Evolutionary conservation across 805 yeast species (phyloP).

Genomic region (Debaryomyces castellii): DNA sequence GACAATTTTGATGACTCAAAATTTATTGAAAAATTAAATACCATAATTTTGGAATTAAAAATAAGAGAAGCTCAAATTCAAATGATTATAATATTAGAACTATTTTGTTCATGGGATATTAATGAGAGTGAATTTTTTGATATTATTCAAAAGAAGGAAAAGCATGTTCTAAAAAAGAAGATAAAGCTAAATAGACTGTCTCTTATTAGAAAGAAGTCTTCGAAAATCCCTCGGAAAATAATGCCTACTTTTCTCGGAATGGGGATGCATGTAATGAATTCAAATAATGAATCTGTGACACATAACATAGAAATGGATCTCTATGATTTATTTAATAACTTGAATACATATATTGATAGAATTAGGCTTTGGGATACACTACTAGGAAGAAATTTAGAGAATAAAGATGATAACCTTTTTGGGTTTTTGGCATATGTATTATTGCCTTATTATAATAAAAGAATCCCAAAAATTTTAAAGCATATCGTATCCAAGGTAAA

Average conservation of each 20-base stretch:
- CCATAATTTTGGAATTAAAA: slow-evolving; percentile 42
- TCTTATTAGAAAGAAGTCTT: slow-evolving; percentile 19
- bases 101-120: slow-evolving; percentile 32
- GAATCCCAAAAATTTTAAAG: slow-evolving; percentile 46
- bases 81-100: slow-evolving; percentile 46
- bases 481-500: slow-evolving; percentile 48
- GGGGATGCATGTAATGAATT: slow-evolving; percentile 21
- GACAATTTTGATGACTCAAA: background rate
- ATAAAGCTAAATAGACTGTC: slow-evolving; percentile 18
- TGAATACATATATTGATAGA: slow-evolving; percentile 51
- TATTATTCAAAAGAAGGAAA: slow-evolving; percentile 23
- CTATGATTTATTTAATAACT: slow-evolving; percentile 17
- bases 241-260: slow-evolving; percentile 45
- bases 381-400: slow-evolving; percentile 26
- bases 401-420: slow-evolving; percentile 37
- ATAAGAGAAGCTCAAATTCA: slow-evolving; percentile 59
- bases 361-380: slow-evolving; percentile 55
- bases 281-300: background rate
- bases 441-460: slow-evolving; percentile 52
- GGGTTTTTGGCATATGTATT: slow-evolving; percentile 54
- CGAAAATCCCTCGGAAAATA: slow-evolving; percentile 21
- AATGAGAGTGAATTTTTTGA: slow-evolving; percentile 37
- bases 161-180: slow-evolving; percentile 21
- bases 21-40: slow-evolving; percentile 19
- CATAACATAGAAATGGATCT: slow-evolving; percentile 4